Evolutionary conservation across 2,329 filamentous ascomycete species (phyloP).

Genomic region (Pleomassaria siparia): DNA sequence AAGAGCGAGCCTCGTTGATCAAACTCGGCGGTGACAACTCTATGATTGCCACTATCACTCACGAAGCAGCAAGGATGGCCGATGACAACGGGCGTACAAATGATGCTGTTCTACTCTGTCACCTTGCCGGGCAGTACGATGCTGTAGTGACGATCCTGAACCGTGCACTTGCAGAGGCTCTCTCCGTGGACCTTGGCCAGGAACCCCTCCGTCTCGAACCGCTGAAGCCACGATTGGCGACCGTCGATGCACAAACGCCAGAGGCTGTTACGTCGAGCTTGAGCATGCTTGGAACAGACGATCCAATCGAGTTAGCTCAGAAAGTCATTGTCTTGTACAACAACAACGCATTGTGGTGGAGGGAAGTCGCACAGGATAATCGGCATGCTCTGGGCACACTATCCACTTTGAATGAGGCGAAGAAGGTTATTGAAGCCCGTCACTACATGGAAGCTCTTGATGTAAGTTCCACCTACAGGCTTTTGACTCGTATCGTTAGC

Average conservation of each 20-base stretch:
- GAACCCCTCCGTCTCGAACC: conserved; percentile 77
- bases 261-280: conserved; percentile 50
- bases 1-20: conserved; percentile 80
- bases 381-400: conserved; percentile 62
- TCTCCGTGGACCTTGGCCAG: conserved; percentile 82
- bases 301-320: conserved; percentile 63
- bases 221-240: conserved; percentile 66
- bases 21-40: conserved; percentile 77
- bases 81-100: conserved; percentile 93
- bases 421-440: conserved; percentile 59
- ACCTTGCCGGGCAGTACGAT: conserved; percentile 93
- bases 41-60: conserved; percentile 87
- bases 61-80: conserved; percentile 87
- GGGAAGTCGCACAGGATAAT: conserved; percentile 60
- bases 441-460: conserved; percentile 65
- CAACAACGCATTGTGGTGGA: conserved; percentile 60
- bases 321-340: conserved; percentile 66
- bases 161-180: conserved; percentile 83
- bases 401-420: conserved; percentile 62
- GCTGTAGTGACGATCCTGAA: conserved; percentile 90
- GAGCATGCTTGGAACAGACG: conserved; percentile 68
- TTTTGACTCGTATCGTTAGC: no score
- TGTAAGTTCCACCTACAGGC: no score
- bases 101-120: conserved; percentile 91
- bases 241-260: conserved; percentile 30